A percentile compares a stretch with the other conserved stretches of the same genome.
These are phyloP conservation scores for Saccharomyces pastorianus DNA, from an alignment of 1,139 yeast species.

Conservation along the genomic window DNA sequence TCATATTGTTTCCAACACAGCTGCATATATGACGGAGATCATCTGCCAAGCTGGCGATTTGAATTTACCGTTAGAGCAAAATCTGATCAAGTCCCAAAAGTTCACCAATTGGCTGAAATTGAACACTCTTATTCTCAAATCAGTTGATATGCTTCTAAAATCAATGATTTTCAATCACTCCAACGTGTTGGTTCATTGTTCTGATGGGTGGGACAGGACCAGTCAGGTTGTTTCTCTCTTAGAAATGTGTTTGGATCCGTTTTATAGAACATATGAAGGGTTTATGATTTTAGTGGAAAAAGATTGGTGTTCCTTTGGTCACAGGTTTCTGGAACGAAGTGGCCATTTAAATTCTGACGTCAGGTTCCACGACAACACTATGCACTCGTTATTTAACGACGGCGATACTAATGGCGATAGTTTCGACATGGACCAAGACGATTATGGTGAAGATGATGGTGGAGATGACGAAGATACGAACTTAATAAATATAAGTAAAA, in stretches of 20 bases:
- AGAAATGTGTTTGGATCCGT: slow-evolving; percentile 86
- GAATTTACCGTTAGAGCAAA: slow-evolving; percentile 38
- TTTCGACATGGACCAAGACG: slow-evolving; percentile 8
- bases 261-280: slow-evolving; percentile 78
- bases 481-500: neutral
- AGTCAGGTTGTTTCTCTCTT: slow-evolving; percentile 80
- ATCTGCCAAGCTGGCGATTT: slow-evolving; percentile 59
- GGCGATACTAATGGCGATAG: slow-evolving; percentile 7
- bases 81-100: slow-evolving; percentile 35
- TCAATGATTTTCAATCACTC: slow-evolving; percentile 76
- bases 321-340: slow-evolving; percentile 74
- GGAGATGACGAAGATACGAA: slow-evolving; percentile 2
- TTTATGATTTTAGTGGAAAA: slow-evolving; percentile 80
- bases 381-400: slow-evolving; percentile 15
- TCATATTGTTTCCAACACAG: slow-evolving; percentile 87
- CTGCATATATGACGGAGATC: slow-evolving; percentile 53
- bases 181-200: slow-evolving; percentile 82
- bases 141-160: slow-evolving; percentile 71
- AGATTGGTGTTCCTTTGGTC: slow-evolving; percentile 95
- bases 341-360: slow-evolving; percentile 55
- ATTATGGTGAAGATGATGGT: slow-evolving; percentile 3
- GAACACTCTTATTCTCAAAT: slow-evolving; percentile 57
- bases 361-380: slow-evolving; percentile 32
- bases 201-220: slow-evolving; percentile 98
- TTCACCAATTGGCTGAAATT: slow-evolving; percentile 79